Evolutionary conservation across 768 basidiomycete species (phyloP).

Genomic region (Termitomyces sp.): DNA sequence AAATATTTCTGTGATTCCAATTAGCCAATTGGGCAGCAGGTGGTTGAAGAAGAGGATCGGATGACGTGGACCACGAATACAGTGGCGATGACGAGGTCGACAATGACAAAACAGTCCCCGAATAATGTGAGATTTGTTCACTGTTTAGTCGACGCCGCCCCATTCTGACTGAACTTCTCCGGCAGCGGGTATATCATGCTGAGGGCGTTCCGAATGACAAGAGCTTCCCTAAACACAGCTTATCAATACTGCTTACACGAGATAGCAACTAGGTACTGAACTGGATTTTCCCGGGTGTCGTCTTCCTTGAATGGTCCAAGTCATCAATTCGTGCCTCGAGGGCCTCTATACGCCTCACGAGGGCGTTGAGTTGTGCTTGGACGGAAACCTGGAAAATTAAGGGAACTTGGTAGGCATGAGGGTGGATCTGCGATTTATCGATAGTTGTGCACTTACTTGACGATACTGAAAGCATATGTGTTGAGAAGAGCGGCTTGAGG

Average conservation of each 20-base stretch:
- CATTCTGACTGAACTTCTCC: not conserved
- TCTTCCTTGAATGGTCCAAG: not conserved
- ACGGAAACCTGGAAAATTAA: not conserved
- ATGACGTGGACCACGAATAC: not conserved
- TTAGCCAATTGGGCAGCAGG: not conserved
- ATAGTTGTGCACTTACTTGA: not conserved
- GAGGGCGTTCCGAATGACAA: not conserved
- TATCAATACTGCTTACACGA: not conserved
- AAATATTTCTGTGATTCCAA: not conserved
- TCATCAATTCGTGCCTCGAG: not conserved
- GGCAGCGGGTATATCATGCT: too few relatives aligned
- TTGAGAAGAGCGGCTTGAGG: too few relatives aligned
- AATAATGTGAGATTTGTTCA: not conserved
- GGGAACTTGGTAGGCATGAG: not conserved
- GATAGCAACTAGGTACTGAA: not conserved
- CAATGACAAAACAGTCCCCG: not conserved
- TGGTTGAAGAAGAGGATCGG: not conserved
- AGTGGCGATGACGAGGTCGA: not conserved
- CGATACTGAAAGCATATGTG: not conserved
- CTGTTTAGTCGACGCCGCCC: not conserved
- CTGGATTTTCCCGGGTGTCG: not conserved
- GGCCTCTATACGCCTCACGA: not conserved
- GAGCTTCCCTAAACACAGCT: not conserved
- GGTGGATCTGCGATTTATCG: not conserved
- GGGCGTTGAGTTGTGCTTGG: not conserved